Evolutionary conservation across 163 green algal species (phyloP), one percentile per base, ranked within the genome.

Genomic region (Picocystis sp.): DNA sequence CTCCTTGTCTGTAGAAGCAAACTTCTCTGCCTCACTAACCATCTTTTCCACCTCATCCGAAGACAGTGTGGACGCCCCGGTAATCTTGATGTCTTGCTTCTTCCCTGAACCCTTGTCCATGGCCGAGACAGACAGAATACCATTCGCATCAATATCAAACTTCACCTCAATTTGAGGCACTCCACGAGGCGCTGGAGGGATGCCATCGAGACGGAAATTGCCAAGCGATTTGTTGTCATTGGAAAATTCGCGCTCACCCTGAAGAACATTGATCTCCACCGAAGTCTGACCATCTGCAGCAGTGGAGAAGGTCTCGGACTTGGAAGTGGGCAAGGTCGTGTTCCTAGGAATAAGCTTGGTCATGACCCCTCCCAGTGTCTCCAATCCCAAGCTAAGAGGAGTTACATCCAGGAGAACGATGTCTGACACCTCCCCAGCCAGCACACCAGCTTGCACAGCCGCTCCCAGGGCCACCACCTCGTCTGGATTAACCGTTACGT

Each of bases 21-120:
- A 92, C 57, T 76, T 77, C 68, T 97, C 90, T 1, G 90, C 90
- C 52, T 96, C 84, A 52, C 85, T 78, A 19, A 97, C 85, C 90
- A 98, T 98, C 43, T 69, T 68, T 53, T 96, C 86, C 11, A 98
- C 85, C 70, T 98, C 90, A 45, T 95, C 82, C 53, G 74, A 71
- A 56, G 66, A 62, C 45, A 93, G 69, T 1, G 78, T 90, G 23
- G 71, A 82, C 38, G 83, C 81, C 43, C 77, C 74, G 1, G 90
- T 97, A 77, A 99, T 99, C 72, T 90, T 93, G 73, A 99, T 99
- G 71, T 97, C 86, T 78, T 92, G 77, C 79, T 90, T 83, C 82
- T 94, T 94, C 68, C 83, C 78, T 2, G 83, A 92, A 63, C 51
- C 80, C 72, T 84, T 73, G 63, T 77, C 69, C 14, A 56, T 60